Evolutionary conservation across 805 yeast species (phyloP).

Genomic region (Sporopachydermia quercuum): DNA sequence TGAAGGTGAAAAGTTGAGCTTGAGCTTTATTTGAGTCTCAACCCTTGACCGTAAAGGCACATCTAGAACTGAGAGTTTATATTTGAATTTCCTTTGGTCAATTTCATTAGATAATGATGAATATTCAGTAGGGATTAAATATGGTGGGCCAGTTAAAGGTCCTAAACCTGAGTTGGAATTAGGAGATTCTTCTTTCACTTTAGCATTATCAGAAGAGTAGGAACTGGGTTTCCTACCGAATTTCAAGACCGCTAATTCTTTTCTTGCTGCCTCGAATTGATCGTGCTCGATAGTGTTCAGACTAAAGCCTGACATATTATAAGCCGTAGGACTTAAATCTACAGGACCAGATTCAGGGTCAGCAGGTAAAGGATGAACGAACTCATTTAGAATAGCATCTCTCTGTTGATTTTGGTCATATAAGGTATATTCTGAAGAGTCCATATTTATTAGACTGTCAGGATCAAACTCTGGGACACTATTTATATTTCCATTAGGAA

Average conservation of each 20-base stretch:
- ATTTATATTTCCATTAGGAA: no score
- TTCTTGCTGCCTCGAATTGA: constrained; percentile 29
- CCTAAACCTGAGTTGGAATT: constrained; percentile 2
- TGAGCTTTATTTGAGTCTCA: constrained; percentile 85
- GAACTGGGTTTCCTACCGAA: constrained; percentile 28
- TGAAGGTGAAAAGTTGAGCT: constrained; percentile 54
- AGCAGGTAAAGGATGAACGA: background rate
- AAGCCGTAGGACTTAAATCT: background rate
- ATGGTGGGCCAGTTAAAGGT: no score
- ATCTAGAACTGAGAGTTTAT: constrained; percentile 36
- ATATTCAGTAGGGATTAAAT: background rate
- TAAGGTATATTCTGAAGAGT: background rate
- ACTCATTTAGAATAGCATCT: background rate
- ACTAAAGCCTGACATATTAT: background rate
- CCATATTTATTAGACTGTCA: background rate
- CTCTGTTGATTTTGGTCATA: background rate
- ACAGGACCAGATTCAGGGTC: background rate
- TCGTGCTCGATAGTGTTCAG: constrained; percentile 14
- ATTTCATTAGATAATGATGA: background rate
- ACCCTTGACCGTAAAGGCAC: constrained; percentile 79
- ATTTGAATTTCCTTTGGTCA: constrained; percentile 11
- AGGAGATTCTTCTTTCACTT: background rate
- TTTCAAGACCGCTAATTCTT: constrained; percentile 34
- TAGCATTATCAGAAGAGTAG: constrained; percentile 11
- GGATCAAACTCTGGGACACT: background rate